Base-by-base conservation (phyloP, 139 green algal genomes). In the Zygnema circumcarinatum region DNA sequence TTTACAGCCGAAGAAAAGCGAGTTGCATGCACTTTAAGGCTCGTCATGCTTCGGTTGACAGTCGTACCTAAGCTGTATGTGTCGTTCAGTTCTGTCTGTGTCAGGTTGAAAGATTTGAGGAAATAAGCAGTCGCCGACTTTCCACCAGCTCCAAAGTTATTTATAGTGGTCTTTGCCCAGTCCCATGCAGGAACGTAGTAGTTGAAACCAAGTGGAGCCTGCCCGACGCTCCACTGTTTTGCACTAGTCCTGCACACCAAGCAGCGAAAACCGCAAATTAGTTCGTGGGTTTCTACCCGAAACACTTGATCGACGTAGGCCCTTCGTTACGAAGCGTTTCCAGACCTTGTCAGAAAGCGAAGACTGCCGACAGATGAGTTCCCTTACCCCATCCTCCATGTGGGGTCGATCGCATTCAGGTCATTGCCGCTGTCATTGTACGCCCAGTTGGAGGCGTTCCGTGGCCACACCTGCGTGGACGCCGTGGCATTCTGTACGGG, bases 81-180 rank as follows among this genome's bases (percentile, higher is more conserved):
- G 21, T 38, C 54, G 38, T 72, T 35, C 38, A 74, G 25, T 31
- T 79, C 31, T 11, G 67, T 25, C 11, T 72, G 38, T 0, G 81
- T 68, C 38, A 87, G 81, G 25, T 41, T 82, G 67, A 87, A 87
- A 0, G 62, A 35, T 42, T 87, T 87, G 36, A 87, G 20, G 38
- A 87, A 87, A 74, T 87, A 87, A 1, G 38, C 35, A 33, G 81
- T 87, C 36, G 16, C 33, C 39, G n/a, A 82, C 32, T 67, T 87
- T 38, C 81, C 81, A 29, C 21, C 0, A n/a, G 62, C 47, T 31
- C n/a, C 22, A 35, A 87, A 87, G 21, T 38, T 21, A 29, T 38
- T 54, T 29, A 38, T 38, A 29, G 79, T 36, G 40, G n/a, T 85
- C 38, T 85, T 38, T 67, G 0, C 47, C 47, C 47, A 62, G 16